Percentiles rank a stretch among this genome's conserved stretches.
Evolutionary conservation across 2,329 filamentous ascomycete genomes (phyloP).

Genomic region (Diaporthe eres): DNA sequence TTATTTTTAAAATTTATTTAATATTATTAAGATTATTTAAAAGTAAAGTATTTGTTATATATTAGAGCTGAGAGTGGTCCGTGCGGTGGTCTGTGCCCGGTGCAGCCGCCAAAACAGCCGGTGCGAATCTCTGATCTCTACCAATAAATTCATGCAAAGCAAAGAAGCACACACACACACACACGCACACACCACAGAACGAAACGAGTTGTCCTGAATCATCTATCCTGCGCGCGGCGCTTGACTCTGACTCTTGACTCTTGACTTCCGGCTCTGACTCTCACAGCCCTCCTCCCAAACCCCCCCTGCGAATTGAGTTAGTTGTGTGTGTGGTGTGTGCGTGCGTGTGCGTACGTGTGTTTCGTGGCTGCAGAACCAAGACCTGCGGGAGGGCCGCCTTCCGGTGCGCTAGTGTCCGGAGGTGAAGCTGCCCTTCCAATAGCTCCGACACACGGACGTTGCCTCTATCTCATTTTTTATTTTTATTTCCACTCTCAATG

Average conservation of each 20-base stretch:
- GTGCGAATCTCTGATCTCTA: too few relatives aligned
- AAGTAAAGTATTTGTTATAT: too few relatives aligned
- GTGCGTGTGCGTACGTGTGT: background rate
- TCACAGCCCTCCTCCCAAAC: background rate
- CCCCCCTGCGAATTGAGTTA: background rate
- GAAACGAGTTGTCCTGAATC: background rate
- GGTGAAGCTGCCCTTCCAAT: conserved; percentile 15
- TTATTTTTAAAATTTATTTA: too few relatives aligned
- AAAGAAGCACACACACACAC: background rate
- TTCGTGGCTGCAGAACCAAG: conserved; percentile 29
- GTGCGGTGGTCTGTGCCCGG: too few relatives aligned
- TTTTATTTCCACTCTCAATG: background rate
- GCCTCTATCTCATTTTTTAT: background rate
- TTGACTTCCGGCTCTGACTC: background rate
- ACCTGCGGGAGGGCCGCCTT: conserved; percentile 7
- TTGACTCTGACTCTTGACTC: background rate
- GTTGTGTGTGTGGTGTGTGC: background rate
- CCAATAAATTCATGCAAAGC: background rate
- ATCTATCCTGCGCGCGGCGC: background rate
- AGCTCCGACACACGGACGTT: conserved; percentile 29
- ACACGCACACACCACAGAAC: background rate
- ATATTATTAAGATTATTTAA: too few relatives aligned
- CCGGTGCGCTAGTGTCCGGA: conserved; percentile 14
- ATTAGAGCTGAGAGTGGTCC: too few relatives aligned
- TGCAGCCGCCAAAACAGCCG: too few relatives aligned